Base-by-base conservation (phyloP, 768 basidiomycete genomes). In the Mycena capillaripes region DNA sequence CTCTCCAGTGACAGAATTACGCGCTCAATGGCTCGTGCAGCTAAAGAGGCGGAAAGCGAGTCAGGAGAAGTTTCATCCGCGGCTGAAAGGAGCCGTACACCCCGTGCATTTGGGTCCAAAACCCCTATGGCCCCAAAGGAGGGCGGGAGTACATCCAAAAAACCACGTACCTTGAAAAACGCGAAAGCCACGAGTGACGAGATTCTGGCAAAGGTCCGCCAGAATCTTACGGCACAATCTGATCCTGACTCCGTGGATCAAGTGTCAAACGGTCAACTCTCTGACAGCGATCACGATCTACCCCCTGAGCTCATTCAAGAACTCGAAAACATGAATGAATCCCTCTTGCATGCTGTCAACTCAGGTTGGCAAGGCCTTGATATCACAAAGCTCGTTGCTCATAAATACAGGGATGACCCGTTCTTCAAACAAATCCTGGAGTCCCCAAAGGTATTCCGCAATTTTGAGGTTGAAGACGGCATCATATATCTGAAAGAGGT, bases 111-210 rank as follows among this genome's bases (percentile, higher is more conserved):
- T n/a, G n/a, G n/a, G n/a, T n/a, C n/a, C n/a, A n/a, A n/a, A n/a
- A n/a, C n/a, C 60, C 60, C 48, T 61, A 44, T 30, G 60, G 23
- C n/a, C 61, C 29, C 48, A 63, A 32, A 63, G 61, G 48, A 63
- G 32, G 61, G 44, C 32, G 61, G 60, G 60, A 44, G 48, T 61
- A 61, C 59, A 61, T 42, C 42, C 16, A 61, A 61, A 32, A 44
- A n/a, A n/a, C n/a, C n/a, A n/a, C n/a, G n/a, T n/a, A n/a, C n/a
- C n/a, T n/a, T n/a, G n/a, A n/a, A n/a, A n/a, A n/a, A n/a, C n/a
- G n/a, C n/a, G n/a, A n/a, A n/a, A n/a, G n/a, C n/a, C n/a, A n/a
- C n/a, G n/a, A n/a, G n/a, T n/a, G n/a, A n/a, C n/a, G n/a, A n/a
- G n/a, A n/a, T n/a, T n/a, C n/a, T n/a, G n/a, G n/a, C n/a, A n/a